Base-by-base conservation (phyloP, 331 rosid genomes). In the Telfairia occidentalis region DNA sequence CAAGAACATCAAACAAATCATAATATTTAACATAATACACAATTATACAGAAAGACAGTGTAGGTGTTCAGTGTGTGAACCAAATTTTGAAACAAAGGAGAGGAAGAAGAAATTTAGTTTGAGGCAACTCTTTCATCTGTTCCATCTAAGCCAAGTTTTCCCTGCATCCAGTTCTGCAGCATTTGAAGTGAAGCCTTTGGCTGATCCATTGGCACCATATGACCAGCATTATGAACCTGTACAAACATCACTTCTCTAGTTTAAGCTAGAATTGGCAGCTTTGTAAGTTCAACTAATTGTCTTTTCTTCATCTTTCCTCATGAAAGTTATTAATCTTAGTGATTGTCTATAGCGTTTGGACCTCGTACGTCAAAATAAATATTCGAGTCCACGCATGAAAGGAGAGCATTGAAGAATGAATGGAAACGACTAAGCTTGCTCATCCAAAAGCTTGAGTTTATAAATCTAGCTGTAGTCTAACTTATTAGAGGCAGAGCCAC, bases 161-260 rank as follows among this genome's bases (percentile, higher is more conserved):
- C 97, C 79, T 89, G 89, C 91, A 84, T 89, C 98, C 97, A 93
- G 59, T 63, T 84, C 58, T 74, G 84, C 57, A 93, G 77, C 98
- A 93, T 93, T 60, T 88, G 71, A 35, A 91, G 69, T 52, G 96
- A 86, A 15, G 88, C 96, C 82, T 93, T 85, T 52, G 97, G 96
- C 86, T 94, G 98, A 84, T 94, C 97, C 98, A 91, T 89, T 32
- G 97, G 97, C 65, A 94, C 97, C 96, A 94, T 83, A 78, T 91
- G 98, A 79, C 98, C 98, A 57, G 98, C 96, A 48, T 87, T 79
- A 45, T 87, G 85, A 26, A 93, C 94, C 98, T 92, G 80, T 69
- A 50, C 23, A 76, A 29, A 45, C 48, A 32, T 38, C 74, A 81
- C n/a, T 29, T 16, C 30, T 66, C 57, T 8, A 48, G 24, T 26